Evolutionary conservation across 768 basidiomycete genomes (phyloP).

Genomic region (Termitomyces sp.): DNA sequence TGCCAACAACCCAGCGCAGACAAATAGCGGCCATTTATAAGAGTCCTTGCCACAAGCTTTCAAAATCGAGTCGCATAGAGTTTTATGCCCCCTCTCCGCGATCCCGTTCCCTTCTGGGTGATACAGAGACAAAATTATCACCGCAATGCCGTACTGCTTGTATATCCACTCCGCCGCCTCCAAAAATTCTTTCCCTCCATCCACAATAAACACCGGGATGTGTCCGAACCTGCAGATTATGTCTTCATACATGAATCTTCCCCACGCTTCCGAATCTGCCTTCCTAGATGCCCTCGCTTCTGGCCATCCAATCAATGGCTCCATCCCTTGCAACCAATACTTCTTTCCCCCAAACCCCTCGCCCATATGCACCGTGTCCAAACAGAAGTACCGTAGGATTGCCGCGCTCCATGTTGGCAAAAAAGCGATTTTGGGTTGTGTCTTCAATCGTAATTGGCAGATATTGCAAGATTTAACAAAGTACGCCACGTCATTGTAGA

Average conservation of each 20-base stretch:
- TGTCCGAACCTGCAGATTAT: constrained; percentile 20
- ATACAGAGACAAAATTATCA: constrained; percentile 25
- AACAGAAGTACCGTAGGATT: constrained; percentile 21
- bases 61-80: constrained; percentile 16
- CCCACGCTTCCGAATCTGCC: constrained; percentile 12
- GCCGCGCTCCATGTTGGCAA: constrained; percentile 15
- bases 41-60: constrained; percentile 11
- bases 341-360: constrained; percentile 14
- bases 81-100: constrained; percentile 25
- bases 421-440: constrained; percentile 18
- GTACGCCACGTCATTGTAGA: constrained; percentile 24
- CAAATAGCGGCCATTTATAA: constrained; percentile 20
- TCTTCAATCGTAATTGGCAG: constrained; percentile 24
- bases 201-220: constrained; percentile 17
- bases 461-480: constrained; percentile 27
- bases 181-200: constrained; percentile 28
- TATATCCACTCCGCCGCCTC: constrained; percentile 18
- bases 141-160: constrained; percentile 19
- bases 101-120: constrained; percentile 22
- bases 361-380: constrained; percentile 29
- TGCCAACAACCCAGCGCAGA: constrained; percentile 21
- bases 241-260: constrained; percentile 27
- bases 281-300: constrained; percentile 15
- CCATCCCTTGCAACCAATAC: constrained; percentile 24
- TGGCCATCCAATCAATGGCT: constrained; percentile 18